A percentile compares a stretch with the other conserved stretches of the same genome.
These are phyloP conservation scores for Ascobolus immersus DNA, from an alignment of 495 filamentous ascomycete species.

Conservation along the genomic window DNA sequence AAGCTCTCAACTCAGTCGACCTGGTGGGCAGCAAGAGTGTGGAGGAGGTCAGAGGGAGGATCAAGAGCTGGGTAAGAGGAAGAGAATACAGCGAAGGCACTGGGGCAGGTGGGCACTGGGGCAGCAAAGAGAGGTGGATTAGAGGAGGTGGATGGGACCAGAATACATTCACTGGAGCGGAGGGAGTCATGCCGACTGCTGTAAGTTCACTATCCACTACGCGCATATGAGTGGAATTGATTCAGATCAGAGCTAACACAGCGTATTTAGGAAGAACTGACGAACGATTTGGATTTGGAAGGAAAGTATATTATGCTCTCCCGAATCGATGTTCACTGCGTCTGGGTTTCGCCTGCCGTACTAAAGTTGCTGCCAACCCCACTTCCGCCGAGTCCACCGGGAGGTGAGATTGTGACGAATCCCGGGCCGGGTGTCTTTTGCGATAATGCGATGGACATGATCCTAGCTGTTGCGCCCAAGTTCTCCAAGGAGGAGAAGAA, in stretches of 20 bases:
- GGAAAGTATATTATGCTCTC: slow-evolving; percentile 39
- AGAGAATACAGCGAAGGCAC: slow-evolving; percentile 22
- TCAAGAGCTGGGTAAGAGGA: slow-evolving; percentile 22
- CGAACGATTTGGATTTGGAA: slow-evolving; percentile 23
- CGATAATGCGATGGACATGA: slow-evolving; percentile 40
- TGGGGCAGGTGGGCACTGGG: slow-evolving; percentile 18
- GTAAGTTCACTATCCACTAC: slow-evolving; percentile 20
- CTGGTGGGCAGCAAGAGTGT: slow-evolving; percentile 29
- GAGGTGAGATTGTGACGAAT: slow-evolving; percentile 29
- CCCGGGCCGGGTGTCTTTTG: slow-evolving; percentile 42
- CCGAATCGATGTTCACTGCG: slow-evolving; percentile 38
- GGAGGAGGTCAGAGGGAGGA: too few species aligned
- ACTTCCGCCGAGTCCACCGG: slow-evolving; percentile 25
- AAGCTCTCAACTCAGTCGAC: slow-evolving; percentile 34
- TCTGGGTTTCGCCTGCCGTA: slow-evolving; percentile 34
- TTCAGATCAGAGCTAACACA: too few species aligned
- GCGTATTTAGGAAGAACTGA: slow-evolving; percentile 28
- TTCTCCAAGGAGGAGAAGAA: slow-evolving; percentile 20
- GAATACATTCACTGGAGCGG: slow-evolving; percentile 21
- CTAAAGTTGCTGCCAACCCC: slow-evolving; percentile 27
- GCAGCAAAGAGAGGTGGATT: slow-evolving; percentile 28
- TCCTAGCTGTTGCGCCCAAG: slow-evolving; percentile 24
- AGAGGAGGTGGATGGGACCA: slow-evolving; percentile 44
- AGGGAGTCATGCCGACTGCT: slow-evolving; percentile 35
- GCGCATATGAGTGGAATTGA: too few species aligned